A percentile compares a stretch with the other conserved stretches of the same genome.
Evolutionary conservation across 495 filamentous ascomycete species (phyloP).

Genomic region (Pseudomonodictys pantanalensis): DNA sequence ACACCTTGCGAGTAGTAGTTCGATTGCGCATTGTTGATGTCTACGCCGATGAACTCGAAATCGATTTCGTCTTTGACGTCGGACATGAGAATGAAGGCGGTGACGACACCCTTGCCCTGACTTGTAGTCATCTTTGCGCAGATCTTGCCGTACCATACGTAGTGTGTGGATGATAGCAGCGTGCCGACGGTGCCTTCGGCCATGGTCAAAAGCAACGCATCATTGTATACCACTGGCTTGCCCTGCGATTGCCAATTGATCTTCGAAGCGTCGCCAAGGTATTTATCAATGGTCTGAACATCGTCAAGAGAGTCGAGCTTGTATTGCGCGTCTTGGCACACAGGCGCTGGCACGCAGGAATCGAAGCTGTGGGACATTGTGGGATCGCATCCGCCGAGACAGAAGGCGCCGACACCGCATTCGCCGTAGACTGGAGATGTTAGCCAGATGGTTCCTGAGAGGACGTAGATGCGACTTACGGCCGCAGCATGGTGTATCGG

Average conservation of each 20-base stretch:
- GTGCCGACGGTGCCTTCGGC: slow-evolving; percentile 75
- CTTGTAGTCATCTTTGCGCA: slow-evolving; percentile 82
- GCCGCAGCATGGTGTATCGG: slow-evolving; percentile 49
- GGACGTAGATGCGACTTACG: slow-evolving; percentile 57
- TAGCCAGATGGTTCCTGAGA: slow-evolving; percentile 2
- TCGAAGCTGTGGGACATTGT: slow-evolving; percentile 74
- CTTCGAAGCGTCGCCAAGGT: slow-evolving; percentile 75
- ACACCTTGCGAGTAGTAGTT: slow-evolving; percentile 98
- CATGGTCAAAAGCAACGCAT: slow-evolving; percentile 79
- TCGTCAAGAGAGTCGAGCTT: slow-evolving; percentile 66
- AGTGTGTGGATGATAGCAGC: slow-evolving; percentile 80
- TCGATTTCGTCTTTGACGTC: slow-evolving; percentile 99
- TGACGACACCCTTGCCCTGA: slow-evolving; percentile 81
- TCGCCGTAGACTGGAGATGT: slow-evolving; percentile 77
- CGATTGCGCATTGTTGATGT: slow-evolving; percentile 75
- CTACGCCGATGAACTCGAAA: slow-evolving; percentile 86
- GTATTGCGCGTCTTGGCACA: slow-evolving; percentile 73
- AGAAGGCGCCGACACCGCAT: slow-evolving; percentile 92
- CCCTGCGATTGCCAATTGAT: slow-evolving; percentile 89
- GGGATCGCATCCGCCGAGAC: slow-evolving; percentile 92
- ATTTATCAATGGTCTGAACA: slow-evolving; percentile 66
- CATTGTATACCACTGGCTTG: slow-evolving; percentile 60
- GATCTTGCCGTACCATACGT: slow-evolving; percentile 97
- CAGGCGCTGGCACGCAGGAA: slow-evolving; percentile 80
- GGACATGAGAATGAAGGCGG: slow-evolving; percentile 89